These are phyloP conservation scores for Crucihimalaya himalaica DNA, from an alignment of 345 rosid genomes.

Conservation along the genomic window DNA sequence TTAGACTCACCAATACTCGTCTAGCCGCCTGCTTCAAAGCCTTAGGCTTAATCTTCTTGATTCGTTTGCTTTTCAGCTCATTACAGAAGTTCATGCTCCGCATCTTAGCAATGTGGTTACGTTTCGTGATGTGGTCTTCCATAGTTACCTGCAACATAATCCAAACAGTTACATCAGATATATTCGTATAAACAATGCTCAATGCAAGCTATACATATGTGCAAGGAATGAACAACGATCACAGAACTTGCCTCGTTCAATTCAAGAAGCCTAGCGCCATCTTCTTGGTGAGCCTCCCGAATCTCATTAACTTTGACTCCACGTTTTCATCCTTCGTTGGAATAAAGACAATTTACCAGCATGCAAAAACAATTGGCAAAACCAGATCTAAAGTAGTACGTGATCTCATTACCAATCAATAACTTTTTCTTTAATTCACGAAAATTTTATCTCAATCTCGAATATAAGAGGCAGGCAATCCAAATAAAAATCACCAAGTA, in stretches of 20 bases:
- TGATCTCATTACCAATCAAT: too few species aligned
- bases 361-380: too few species aligned
- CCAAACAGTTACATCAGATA: slow-evolving; percentile 20
- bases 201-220: background rate
- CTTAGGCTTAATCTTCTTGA: slow-evolving; percentile 93
- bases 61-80: slow-evolving; percentile 74
- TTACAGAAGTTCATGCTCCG: slow-evolving; percentile 84
- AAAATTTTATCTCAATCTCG: too few species aligned
- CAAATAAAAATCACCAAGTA: background rate
- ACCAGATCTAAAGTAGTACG: too few species aligned
- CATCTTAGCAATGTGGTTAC: slow-evolving; percentile 72
- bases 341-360: too few species aligned
- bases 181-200: background rate
- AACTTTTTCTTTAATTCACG: too few species aligned
- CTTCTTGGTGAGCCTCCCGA: slow-evolving; percentile 70
- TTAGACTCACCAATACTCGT: slow-evolving; percentile 73
- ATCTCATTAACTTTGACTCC: slow-evolving; percentile 57
- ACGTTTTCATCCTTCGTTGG: slow-evolving; percentile 56
- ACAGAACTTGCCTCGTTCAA: slow-evolving; percentile 62
- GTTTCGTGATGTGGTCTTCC: slow-evolving; percentile 67
- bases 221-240: slow-evolving; percentile 8
- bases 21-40: slow-evolving; percentile 72
- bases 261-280: slow-evolving; percentile 83
- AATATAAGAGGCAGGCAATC: too few species aligned
- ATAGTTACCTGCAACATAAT: slow-evolving; percentile 56